Base-by-base conservation (phyloP, 768 basidiomycete genomes). In the Lentinula lateritia region DNA sequence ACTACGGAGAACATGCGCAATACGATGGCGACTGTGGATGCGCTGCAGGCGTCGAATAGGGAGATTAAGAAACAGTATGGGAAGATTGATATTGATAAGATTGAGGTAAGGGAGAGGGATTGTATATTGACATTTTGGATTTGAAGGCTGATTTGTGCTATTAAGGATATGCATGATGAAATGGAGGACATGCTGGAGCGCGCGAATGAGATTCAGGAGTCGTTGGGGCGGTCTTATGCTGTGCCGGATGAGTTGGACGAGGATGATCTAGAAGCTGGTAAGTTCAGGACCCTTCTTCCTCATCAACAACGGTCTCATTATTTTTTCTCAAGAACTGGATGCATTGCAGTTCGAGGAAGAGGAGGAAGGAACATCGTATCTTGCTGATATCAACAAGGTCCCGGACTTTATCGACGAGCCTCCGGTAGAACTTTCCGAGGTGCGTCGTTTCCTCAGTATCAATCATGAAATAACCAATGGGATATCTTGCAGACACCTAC, bases 201-300 rank as follows among this genome's bases (percentile, higher is more conserved):
- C 72, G 92, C 95, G 9, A 98, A 98, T 69, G 97, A 99, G 73
- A 93, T 99, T 62, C 96, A 98, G 70, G 97, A 98, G 73, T 86
- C 90, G 20, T 78, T 99, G 23, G 93, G 91, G 16, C 80, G 96
- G 64, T 95, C 94, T 23, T 99, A 99, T 73, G 92, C 89, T 13
- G 92, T 98, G 0, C 97, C 97, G 15, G 97, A 99, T 66, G 97
- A 98, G 72, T 80, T 99, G 23, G 97, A 99, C 74, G 97, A 99
- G 72, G 93, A 92, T 7, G 97, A 98, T 73, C 81, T 99, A 3
- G 90, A 98, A 80, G 97, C 97, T 50, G 96, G 96, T 90, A 68
- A 52, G 50, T 60, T 60, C 23, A 7, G 15, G 16, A 6, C 16
- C 18, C n/a, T 0, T 34, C 12, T 28, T 12, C 2, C 35, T 43